A percentile compares a stretch with the other conserved stretches of the same genome.
Conservation (phyloP, 225 moss, liverwort and hornwort species). For the Antitrichia curtipendula region DNA sequence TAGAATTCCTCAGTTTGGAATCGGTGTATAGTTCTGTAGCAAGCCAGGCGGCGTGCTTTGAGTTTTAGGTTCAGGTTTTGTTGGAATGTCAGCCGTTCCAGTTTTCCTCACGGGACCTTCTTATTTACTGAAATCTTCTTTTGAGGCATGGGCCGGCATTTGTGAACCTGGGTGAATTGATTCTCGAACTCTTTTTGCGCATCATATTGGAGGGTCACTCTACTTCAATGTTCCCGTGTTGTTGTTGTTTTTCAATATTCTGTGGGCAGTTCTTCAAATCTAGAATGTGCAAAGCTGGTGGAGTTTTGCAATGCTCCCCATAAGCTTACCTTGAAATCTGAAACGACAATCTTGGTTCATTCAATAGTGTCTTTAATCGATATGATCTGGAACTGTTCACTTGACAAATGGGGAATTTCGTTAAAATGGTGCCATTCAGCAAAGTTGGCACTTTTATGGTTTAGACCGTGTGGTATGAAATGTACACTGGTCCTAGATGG, state of each 20-base stretch:
- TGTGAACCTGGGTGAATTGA: neutral
- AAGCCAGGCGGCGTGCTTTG: conserved; percentile 1
- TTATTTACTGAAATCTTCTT: neutral
- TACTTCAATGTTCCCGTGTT: neutral
- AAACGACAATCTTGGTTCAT: neutral
- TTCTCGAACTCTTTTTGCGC: neutral
- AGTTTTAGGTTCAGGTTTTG: neutral
- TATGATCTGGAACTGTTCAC: neutral
- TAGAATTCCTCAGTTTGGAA: conserved; percentile 4
- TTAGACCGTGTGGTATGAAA: too few species aligned
- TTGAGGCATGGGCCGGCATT: neutral
- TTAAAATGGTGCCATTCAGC: too few species aligned
- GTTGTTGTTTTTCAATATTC: neutral
- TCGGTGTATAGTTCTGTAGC: conserved; percentile 11
- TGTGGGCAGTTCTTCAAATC: neutral
- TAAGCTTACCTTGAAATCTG: neutral
- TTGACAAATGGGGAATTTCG: too few species aligned
- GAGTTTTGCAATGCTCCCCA: neutral
- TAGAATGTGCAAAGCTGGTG: neutral
- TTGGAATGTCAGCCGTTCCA: neutral
- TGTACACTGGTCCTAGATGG: too few species aligned
- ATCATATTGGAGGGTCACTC: neutral
- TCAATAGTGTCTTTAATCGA: too few species aligned
- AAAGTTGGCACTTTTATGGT: too few species aligned
- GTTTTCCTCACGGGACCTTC: neutral